These are phyloP conservation scores for Penicillium sp. DNA, from an alignment of 2,329 filamentous ascomycete genomes.

Conservation along the genomic window DNA sequence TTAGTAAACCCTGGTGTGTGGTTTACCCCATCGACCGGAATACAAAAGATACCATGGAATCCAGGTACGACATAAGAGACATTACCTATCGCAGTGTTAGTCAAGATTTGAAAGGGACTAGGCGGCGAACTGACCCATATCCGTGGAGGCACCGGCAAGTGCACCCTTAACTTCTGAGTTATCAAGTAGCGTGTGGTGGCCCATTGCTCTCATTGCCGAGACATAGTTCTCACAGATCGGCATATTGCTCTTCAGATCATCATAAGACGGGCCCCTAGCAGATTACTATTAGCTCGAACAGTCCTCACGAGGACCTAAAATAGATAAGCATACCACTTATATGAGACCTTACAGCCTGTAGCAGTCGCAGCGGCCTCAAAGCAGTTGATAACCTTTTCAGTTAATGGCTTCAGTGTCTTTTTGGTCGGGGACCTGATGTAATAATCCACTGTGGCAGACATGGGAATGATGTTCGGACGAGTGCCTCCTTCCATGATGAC, in stretches of 20 bases:
- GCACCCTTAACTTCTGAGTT: conserved; percentile 18
- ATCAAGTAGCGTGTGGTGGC: conserved; percentile 27
- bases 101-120: neutral
- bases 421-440: neutral
- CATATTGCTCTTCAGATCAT: conserved; percentile 32
- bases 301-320: neutral
- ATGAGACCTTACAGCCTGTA: conserved; percentile 21
- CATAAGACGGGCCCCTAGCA: conserved; percentile 31
- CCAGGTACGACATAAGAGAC: conserved; percentile 47
- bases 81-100: conserved; percentile 35
- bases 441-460: conserved; percentile 6
- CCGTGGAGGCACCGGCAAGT: conserved; percentile 27
- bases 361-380: conserved; percentile 4
- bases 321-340: conserved; percentile 21
- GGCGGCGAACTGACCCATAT: conserved; percentile 26
- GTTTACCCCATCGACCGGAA: conserved; percentile 49
- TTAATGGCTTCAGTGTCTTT: neutral
- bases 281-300: neutral
- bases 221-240: conserved; percentile 36
- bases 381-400: conserved; percentile 3
- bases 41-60: conserved; percentile 42
- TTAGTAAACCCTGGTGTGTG: conserved; percentile 56
- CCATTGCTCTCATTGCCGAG: conserved; percentile 32
- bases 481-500: conserved; percentile 55
- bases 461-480: conserved; percentile 58